Base-by-base conservation (phyloP, 768 basidiomycete genomes). In the Glaciozyma martinii region DNA sequence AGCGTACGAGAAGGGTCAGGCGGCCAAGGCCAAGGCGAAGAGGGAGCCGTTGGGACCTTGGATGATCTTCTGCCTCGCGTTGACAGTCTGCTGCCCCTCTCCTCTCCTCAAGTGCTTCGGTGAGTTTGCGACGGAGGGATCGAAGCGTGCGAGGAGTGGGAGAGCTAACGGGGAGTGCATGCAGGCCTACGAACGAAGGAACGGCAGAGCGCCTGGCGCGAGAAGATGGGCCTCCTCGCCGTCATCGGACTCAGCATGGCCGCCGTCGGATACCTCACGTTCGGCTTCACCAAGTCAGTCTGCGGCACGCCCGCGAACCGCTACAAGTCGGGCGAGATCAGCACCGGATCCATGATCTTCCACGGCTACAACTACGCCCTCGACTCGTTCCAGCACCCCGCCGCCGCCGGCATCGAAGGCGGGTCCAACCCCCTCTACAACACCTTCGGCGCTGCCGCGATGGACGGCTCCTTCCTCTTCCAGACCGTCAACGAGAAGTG, bases 361-460 rank as follows among this genome's bases (percentile, higher is more conserved):
- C 90, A 98, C 73, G 95, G 95, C 3, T 88, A 85, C 77, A 88
- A 86, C 75, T 98, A 97, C 78, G 90, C 95, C 73, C 86, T 99
- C 68, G 83, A 86, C 49, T 81, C 80, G 59, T 98, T 94, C 81
- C 78, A 83, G 42, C 95, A 98, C 76, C 92, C 94, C 19, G 78
- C 79, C 21, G 85, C 83, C 8, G 82, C 81, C 18, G 76, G 78
- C 3, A 97, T 98, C 77, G 84, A 88, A 70, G 91, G 90, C 46
- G 76, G 80, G 27, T 82, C 84, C 5, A 95, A 93, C 77, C 95
- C 95, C 6, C 80, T 99, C 6, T 84, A 87, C 70, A 82, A 82
- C 32, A 85, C 86, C 37, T 97, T 86, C 85, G 80, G 83, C 70
- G 82, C 90, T 0, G 86, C 84, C 5, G 88, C 91, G 37, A 89